These are phyloP conservation scores for Nitzschia palea DNA, from an alignment of 108 stramenopile species.

Conservation along the genomic window DNA sequence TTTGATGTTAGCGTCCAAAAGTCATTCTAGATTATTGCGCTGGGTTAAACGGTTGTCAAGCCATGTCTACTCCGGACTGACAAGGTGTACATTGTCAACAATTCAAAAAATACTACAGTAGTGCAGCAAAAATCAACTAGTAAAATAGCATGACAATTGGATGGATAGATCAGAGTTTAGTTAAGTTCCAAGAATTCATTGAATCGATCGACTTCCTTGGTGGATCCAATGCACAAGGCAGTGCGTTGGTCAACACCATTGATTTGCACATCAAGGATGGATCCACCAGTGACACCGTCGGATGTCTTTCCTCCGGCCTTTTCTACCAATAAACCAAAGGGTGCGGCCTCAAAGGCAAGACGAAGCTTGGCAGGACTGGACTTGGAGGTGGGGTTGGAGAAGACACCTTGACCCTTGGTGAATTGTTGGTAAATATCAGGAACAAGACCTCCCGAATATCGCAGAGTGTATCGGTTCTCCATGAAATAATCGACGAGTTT, in stretches of 20 bases:
- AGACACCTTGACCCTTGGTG: slow-evolving; percentile 85
- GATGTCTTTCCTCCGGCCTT: slow-evolving; percentile 81
- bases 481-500: slow-evolving; percentile 88
- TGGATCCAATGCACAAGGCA: slow-evolving; percentile 64
- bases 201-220: slow-evolving; percentile 72
- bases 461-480: slow-evolving; percentile 90
- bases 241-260: slow-evolving; percentile 66
- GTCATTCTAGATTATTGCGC: too few species aligned
- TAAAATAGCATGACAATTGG: too few species aligned
- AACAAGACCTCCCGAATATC: slow-evolving; percentile 83
- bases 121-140: too few species aligned
- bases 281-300: slow-evolving; percentile 57
- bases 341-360: slow-evolving; percentile 92
- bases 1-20: too few species aligned
- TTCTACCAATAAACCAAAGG: slow-evolving; percentile 82
- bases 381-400: slow-evolving; percentile 85
- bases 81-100: too few species aligned
- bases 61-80: too few species aligned
- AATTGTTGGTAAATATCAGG: slow-evolving; percentile 90
- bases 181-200: slow-evolving; percentile 26
- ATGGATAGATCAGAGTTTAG: neutral
- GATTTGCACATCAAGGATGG: slow-evolving; percentile 74
- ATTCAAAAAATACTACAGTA: too few species aligned
- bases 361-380: slow-evolving; percentile 89
- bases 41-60: too few species aligned